These are phyloP conservation scores for Hordeum pubiflorum DNA, from an alignment of 202 grass and related monocot genomes.

Conservation along the genomic window DNA sequence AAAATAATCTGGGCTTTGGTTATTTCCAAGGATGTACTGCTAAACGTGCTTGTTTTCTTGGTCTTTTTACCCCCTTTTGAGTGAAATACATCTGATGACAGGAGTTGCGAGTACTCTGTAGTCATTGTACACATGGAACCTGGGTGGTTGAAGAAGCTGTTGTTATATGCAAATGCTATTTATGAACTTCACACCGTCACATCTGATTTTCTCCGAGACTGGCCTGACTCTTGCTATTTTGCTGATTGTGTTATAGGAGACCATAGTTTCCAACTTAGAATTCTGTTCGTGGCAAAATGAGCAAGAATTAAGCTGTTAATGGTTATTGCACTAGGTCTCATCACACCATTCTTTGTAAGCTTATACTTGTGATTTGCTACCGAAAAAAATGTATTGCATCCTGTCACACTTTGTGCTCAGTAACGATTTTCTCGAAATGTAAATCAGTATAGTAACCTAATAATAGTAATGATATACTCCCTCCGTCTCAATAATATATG, in stretches of 20 bases:
- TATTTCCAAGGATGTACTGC: neutral
- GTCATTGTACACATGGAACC: neutral
- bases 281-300: neutral
- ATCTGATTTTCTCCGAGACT: neutral
- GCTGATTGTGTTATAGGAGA: neutral
- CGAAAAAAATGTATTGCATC: neutral
- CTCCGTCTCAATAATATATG: no score
- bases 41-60: neutral
- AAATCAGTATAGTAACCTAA: no score
- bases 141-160: constrained; percentile 6
- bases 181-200: neutral
- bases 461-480: no score
- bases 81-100: neutral
- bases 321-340: neutral
- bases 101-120: neutral
- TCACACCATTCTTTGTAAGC: neutral
- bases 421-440: no score
- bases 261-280: neutral
- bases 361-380: neutral
- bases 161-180: neutral
- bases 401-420: no score
- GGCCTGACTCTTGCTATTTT: neutral
- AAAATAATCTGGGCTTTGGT: neutral
- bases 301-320: neutral
- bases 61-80: neutral